These are phyloP conservation scores for Leccinum boreale DNA, from an alignment of 768 basidiomycete genomes.

Conservation along the genomic window DNA sequence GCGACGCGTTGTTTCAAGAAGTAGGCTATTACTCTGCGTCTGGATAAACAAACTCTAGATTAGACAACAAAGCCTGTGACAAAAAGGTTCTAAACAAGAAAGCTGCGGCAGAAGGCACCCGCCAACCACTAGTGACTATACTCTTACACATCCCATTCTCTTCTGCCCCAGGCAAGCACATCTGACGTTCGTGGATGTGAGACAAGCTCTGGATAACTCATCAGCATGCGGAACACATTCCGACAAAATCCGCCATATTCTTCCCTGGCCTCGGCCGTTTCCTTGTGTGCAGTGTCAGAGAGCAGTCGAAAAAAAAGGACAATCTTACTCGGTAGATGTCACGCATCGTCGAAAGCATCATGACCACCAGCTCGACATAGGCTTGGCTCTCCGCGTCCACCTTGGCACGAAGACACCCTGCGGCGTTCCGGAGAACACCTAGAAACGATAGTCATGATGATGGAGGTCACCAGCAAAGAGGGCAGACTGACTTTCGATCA, in stretches of 20 bases:
- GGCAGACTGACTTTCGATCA: slow-evolving; percentile 37
- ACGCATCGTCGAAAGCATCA: slow-evolving; percentile 52
- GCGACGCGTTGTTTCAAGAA: too few relatives aligned
- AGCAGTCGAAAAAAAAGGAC: slow-evolving; percentile 6
- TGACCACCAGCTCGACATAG: slow-evolving; percentile 40
- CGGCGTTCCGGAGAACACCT: slow-evolving; percentile 49
- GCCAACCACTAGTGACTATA: neutral
- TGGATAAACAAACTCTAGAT: neutral
- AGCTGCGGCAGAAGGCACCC: neutral
- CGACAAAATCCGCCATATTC: slow-evolving; percentile 36
- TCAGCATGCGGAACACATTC: slow-evolving; percentile 28
- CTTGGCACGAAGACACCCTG: slow-evolving; percentile 33
- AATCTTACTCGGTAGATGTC: slow-evolving; percentile 40
- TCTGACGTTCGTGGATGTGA: slow-evolving; percentile 31
- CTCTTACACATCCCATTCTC: slow-evolving; percentile 7
- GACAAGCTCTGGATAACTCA: slow-evolving; percentile 30
- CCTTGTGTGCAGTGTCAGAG: slow-evolving; percentile 7
- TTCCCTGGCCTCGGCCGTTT: slow-evolving; percentile 19
- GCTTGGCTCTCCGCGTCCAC: slow-evolving; percentile 34
- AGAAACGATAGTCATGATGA: slow-evolving; percentile 11
- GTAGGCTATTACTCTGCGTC: too few relatives aligned
- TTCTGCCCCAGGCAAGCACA: slow-evolving; percentile 31
- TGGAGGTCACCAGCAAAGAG: slow-evolving; percentile 4
- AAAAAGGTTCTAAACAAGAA: neutral
- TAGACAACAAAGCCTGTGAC: neutral